Evolutionary conservation across 202 grass and related monocot species (phyloP), one percentile per base, ranked within the genome.

Genomic region (Panicum virgatum): DNA sequence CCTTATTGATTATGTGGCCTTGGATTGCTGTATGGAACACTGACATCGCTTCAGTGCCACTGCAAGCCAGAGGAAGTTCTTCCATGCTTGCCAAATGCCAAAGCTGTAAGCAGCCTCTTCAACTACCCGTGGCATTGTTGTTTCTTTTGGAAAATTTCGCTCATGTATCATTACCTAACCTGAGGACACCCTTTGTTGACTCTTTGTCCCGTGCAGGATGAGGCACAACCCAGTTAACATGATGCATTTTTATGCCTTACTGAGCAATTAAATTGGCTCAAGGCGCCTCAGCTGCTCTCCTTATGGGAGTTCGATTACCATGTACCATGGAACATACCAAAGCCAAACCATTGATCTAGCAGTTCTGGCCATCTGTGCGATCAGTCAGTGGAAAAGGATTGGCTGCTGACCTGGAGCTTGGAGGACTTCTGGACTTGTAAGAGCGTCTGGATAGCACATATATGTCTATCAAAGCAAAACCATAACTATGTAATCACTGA

Each of bases 181-280:
- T 25, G 6, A 42, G 10, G 32, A 19, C 5, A 12, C 19, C 23
- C 43, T 8, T 13, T 16, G 51, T 23, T 79, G 12, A 34, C n/a
- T n/a, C 22, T 5, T 70, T 8, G n/a, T 61, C 20, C 19, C 45
- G 15, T 69, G 76, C 81, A 88, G 81, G 69, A 80, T 15, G 75
- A 45, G 46, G 23, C 82, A 22, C n/a, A 7, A 8, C 52, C 8
- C 40, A 39, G 27, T 43, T 52, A 69, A 69, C 25, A 42, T 29
- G 78, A 70, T 68, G 15, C 22, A 30, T 81, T 80, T 14, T 6
- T 29, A 19, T 42, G 13, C 63, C 11, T 68, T 29, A 5, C 34
- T 1, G 25, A 3, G 9, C 52, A 58, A 75, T 58, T 25, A 58
- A 43, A 43, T 22, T 0, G 72, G 36, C 22, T 6, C 52, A 75